Evolutionary conservation across 768 basidiomycete genomes (phyloP).

Genomic region (Austroboletus festivus): DNA sequence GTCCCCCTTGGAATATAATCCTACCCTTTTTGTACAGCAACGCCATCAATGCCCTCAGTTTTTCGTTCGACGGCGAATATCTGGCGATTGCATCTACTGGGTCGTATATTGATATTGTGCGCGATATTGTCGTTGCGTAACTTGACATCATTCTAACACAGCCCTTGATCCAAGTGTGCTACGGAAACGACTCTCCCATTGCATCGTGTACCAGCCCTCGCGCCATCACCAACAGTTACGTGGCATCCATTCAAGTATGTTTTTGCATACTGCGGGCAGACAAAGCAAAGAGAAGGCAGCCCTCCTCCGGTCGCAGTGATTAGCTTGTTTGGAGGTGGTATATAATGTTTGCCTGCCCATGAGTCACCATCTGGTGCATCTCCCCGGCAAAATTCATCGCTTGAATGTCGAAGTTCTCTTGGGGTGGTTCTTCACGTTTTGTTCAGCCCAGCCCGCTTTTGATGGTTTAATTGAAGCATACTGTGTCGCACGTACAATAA

Average conservation of each 20-base stretch:
- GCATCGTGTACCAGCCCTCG: constrained; percentile 72
- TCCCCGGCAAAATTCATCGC: neutral
- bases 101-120: constrained; percentile 72
- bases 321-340: constrained; percentile 64
- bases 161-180: constrained; percentile 52
- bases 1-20: neutral
- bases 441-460: too few species aligned
- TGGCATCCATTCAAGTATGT: constrained; percentile 83
- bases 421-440: too few species aligned
- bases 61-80: constrained; percentile 83
- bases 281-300: constrained; percentile 59
- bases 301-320: constrained; percentile 66
- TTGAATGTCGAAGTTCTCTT: too few species aligned
- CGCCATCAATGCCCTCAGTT: constrained; percentile 69
- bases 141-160: neutral
- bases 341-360: constrained; percentile 17
- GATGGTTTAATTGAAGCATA: too few species aligned
- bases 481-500: neutral
- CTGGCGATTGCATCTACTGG: constrained; percentile 73
- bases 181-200: constrained; percentile 73
- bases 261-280: constrained; percentile 82
- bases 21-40: constrained; percentile 42
- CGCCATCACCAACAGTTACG: constrained; percentile 68
- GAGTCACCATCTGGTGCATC: neutral
- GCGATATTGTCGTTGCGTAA: constrained; percentile 23